Evolutionary conservation across 306 rosid genomes (phyloP), one percentile per base, ranked within the genome.

Genomic region (Rosa rugosa): DNA sequence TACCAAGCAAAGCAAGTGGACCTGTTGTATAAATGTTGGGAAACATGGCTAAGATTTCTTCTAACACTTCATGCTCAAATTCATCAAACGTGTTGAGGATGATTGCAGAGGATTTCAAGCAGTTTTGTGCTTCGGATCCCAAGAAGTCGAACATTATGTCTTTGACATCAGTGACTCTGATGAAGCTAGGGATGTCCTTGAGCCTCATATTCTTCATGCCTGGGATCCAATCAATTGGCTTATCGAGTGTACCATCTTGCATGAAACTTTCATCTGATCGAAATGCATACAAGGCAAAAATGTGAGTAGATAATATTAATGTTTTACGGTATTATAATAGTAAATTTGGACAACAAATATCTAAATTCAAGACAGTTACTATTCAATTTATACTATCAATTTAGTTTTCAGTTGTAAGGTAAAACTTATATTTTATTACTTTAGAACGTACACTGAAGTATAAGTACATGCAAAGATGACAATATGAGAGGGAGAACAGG

Each of bases 11-110:
- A 42, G 84, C 67, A 42, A 89, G 82, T 0, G 86, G 90, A 1
- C 92, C 90, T 13, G 81, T 80, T 9, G 73, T 79, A 85, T 85
- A 89, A 59, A 87, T 85, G 62, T 59, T 73, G 9, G 88, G 90
- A 69, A 77, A 83, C 7, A 65, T 79, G 38, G 63, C 76, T 42
- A 79, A 81, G 71, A 87, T 77, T 40, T 80, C 90, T 34, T 73
- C 82, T 22, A 89, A 42, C 13, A 77, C 90, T 41, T 83, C 79
- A 27, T 47, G 81, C 36, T 88, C 91, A 0, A 85, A 72, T 82
- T 85, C 80, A 0, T 79, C 77, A 34, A 88, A 85, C 6, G 83
- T 83, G 84, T 81, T 80, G 75, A 88, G 60, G 31, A 88, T 79
- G 53, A 88, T 83, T 5, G 87, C 62, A 2, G 85, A 36, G 20